A percentile compares a stretch with the other conserved stretches of the same genome.
Evolutionary conservation across 306 rosid species (phyloP).

Genomic region (Neltuma alba): DNA sequence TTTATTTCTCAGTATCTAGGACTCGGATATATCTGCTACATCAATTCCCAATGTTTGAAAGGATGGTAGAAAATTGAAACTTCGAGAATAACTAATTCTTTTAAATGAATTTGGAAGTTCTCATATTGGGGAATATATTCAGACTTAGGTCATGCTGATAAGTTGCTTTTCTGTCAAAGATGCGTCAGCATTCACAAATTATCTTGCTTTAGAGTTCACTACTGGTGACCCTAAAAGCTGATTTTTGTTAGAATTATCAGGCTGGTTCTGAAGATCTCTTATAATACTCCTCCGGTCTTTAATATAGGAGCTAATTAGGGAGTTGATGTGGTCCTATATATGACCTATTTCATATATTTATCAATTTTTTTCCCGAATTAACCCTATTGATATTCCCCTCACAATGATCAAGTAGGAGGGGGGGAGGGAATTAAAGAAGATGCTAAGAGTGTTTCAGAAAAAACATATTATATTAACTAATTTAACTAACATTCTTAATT

Average conservation of each 20-base stretch:
- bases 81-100: background rate
- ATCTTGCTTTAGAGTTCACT: conserved; percentile 14
- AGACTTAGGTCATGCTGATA: background rate
- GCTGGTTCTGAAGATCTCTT: background rate
- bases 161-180: background rate
- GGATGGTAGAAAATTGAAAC: conserved; percentile 12
- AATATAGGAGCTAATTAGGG: too few species aligned
- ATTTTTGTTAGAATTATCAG: conserved; percentile 14
- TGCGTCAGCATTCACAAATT: background rate
- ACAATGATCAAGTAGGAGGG: too few species aligned
- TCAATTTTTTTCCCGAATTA: too few species aligned
- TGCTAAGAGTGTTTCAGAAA: too few species aligned
- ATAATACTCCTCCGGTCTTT: too few species aligned
- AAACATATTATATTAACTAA: too few species aligned
- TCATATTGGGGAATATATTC: background rate
- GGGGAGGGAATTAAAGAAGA: too few species aligned
- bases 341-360: too few species aligned
- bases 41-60: conserved; percentile 19
- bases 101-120: conserved; percentile 2
- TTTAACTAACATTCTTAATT: too few species aligned
- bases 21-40: background rate
- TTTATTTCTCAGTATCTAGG: conserved; percentile 13
- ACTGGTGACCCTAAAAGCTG: background rate
- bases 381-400: too few species aligned
- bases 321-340: too few species aligned